These are phyloP conservation scores for Laburnicola sp. DNA, from an alignment of 2,329 filamentous ascomycete species.

Conservation along the genomic window DNA sequence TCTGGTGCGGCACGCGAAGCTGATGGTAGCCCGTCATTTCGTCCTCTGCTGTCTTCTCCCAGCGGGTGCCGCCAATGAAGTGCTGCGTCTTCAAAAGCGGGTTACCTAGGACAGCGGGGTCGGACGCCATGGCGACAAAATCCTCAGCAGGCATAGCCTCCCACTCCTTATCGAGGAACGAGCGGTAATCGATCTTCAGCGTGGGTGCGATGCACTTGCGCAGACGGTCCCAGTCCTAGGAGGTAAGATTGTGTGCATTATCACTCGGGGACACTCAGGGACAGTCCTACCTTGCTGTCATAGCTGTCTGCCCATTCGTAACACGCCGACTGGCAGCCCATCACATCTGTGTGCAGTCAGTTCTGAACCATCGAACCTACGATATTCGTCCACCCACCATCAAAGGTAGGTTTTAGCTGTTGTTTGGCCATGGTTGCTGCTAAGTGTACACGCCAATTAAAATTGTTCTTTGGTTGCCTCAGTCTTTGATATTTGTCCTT, in stretches of 20 bases:
- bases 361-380: background rate
- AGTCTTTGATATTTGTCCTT: conserved; percentile 5
- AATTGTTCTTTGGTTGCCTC: background rate
- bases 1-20: conserved; percentile 61
- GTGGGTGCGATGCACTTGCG: conserved; percentile 65
- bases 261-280: background rate
- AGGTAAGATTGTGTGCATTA: conserved; percentile 5
- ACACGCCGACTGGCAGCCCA: conserved; percentile 54
- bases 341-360: conserved; percentile 48
- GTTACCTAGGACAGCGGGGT: conserved; percentile 58
- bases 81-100: conserved; percentile 60
- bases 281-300: conserved; percentile 57
- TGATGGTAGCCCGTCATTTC: conserved; percentile 60
- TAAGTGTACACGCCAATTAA: background rate
- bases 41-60: conserved; percentile 54
- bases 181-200: conserved; percentile 69
- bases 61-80: conserved; percentile 58
- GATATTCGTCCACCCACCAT: conserved; percentile 28
- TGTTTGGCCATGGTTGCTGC: conserved; percentile 35
- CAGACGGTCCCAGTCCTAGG: conserved; percentile 62
- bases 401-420: conserved; percentile 40
- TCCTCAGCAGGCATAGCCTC: conserved; percentile 60
- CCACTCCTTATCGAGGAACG: conserved; percentile 59
- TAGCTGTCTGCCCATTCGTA: conserved; percentile 69
- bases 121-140: conserved; percentile 57